These are phyloP conservation scores for Sporothrix brasiliensis DNA, from an alignment of 2,329 filamentous ascomycete species.

Conservation along the genomic window DNA sequence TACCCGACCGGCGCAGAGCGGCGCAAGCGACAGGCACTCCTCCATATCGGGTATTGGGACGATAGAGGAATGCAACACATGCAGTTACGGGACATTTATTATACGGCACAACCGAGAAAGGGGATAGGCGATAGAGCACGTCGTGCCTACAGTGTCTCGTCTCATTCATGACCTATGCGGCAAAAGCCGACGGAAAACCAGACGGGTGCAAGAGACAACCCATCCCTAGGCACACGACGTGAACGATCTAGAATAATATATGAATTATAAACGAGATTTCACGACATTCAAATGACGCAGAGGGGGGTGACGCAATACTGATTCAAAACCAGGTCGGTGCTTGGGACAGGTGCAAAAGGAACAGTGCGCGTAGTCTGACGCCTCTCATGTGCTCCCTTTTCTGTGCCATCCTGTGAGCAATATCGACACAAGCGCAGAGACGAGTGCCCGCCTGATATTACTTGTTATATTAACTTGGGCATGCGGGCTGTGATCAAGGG, in stretches of 20 bases:
- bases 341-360: not conserved
- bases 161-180: not conserved
- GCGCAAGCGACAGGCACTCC: not conserved
- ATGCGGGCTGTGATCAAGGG: not conserved
- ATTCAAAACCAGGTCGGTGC: not conserved
- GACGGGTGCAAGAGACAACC: not conserved
- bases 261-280: slow-evolving; percentile 8
- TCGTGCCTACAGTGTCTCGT: not conserved
- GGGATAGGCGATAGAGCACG: too few relatives aligned
- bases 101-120: not conserved
- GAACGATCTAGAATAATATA: not conserved
- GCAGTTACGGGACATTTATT: not conserved
- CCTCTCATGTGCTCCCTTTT: slow-evolving; percentile 3
- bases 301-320: slow-evolving; percentile 18
- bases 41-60: too few relatives aligned
- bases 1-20: slow-evolving; percentile 27
- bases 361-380: not conserved
- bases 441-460: not conserved
- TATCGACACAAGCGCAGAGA: slow-evolving; percentile 15
- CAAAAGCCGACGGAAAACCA: not conserved
- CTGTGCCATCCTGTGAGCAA: not conserved
- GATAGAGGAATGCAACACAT: not conserved
- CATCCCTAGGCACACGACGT: not conserved
- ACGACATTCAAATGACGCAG: not conserved
- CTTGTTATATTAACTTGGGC: slow-evolving; percentile 15